Evolutionary conservation across 306 rosid species (phyloP).

Genomic region (Gillenia trifoliata): DNA sequence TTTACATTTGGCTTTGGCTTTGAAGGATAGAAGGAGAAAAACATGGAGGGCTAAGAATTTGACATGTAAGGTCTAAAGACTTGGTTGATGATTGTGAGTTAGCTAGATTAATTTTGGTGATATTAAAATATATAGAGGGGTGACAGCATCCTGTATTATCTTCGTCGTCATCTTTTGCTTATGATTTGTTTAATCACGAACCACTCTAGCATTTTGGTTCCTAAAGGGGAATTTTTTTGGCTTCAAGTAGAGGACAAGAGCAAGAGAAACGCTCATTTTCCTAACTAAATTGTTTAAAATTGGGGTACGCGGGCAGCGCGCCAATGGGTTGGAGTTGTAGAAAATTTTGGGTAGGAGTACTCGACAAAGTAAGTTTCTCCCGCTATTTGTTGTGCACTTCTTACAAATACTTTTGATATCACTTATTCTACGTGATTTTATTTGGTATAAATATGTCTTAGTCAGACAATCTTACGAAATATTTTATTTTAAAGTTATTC

Average conservation of each 20-base stretch:
- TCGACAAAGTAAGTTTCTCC: too few species aligned
- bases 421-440: too few species aligned
- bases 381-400: too few species aligned
- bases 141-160: constrained; percentile 2
- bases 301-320: not conserved
- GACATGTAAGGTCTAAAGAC: not conserved
- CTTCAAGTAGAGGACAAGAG: not conserved
- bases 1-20: constrained; percentile 36
- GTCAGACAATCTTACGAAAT: too few species aligned
- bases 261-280: not conserved
- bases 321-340: not conserved
- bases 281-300: not conserved
- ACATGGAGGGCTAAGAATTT: constrained; percentile 6
- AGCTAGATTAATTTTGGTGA: not conserved
- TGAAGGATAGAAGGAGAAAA: constrained; percentile 10
- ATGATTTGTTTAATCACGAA: constrained; percentile 17
- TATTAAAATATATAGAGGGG: not conserved
- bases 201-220: constrained; percentile 5
- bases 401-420: too few species aligned
- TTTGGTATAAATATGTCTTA: too few species aligned
- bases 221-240: constrained; percentile 1
- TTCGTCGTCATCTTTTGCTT: constrained; percentile 11
- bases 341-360: not conserved
- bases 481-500: too few species aligned
- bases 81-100: not conserved